Evolutionary conservation across 2,329 filamentous ascomycete species (phyloP), one percentile per base, ranked within the genome.

Genomic region (Penicillium sp.): DNA sequence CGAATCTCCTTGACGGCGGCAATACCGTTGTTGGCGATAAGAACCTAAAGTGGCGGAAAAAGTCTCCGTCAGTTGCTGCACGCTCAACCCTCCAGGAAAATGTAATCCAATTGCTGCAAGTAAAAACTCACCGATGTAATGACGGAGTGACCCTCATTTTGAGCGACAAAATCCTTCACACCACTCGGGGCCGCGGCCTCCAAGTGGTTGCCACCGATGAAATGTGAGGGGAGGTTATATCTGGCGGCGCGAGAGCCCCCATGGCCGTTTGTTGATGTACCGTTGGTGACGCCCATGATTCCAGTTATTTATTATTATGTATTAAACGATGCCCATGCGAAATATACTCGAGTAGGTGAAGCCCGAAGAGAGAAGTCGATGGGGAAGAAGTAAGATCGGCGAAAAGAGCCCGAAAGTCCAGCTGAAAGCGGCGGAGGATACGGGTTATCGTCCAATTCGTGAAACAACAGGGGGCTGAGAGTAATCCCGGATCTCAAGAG

Each of bases 1-100:
- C 95, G 90, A 78, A 99, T 99, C 82, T 99, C 95, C 83, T 99
- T 99, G 80, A 99, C 95, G 76, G 95, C 95, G 56, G 95, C 95
- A 80, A 99, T 99, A 86, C 95, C 95, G 84, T 99, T 99, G 85
- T 99, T 99, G 78, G 95, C 95, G 81, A 99, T 99, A 68, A 99
- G 86, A 58, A 98, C 93, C 94, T 98, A 59, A 48, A 53, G 26
- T 3, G 9, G 15, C 45, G 74, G 21, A 70, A 8, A 59, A 57
- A 44, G 29, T 19, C 26, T 23, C n/a, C 17, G 31, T 57, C 41
- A 58, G 45, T 21, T n/a, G 45, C 47, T 57, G 13, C 30, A 41
- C 13, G 19, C 38, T 30, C 23, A 13, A 46, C 31, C 21, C 5
- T 41, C 31, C 21, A 2, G 11, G 13, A 31, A 11, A 48, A 48